These are phyloP conservation scores for Trichoderma sp. DNA, from an alignment of 2,329 filamentous ascomycete genomes.

Conservation along the genomic window DNA sequence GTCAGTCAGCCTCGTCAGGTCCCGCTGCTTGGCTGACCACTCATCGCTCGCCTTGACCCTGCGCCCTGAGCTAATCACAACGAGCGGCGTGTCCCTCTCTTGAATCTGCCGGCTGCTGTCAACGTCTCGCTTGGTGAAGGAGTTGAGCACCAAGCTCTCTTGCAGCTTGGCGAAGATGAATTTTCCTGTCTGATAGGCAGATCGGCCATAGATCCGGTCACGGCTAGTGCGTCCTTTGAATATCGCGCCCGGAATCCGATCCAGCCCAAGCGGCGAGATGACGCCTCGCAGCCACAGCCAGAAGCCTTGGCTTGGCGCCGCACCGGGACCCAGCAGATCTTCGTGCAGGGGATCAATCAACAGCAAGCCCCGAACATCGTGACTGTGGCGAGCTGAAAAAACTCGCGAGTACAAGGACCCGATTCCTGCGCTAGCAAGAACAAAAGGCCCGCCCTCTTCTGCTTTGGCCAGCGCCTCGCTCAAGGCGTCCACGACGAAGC, in stretches of 20 bases:
- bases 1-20: slow-evolving; percentile 77
- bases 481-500: slow-evolving; percentile 87
- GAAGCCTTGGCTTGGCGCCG: slow-evolving; percentile 73
- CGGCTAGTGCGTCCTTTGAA: slow-evolving; percentile 79
- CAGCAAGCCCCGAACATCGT: slow-evolving; percentile 75
- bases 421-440: slow-evolving; percentile 83
- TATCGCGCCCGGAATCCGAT: slow-evolving; percentile 77
- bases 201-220: slow-evolving; percentile 83
- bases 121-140: slow-evolving; percentile 83
- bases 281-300: slow-evolving; percentile 83
- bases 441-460: slow-evolving; percentile 85
- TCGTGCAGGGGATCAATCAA: slow-evolving; percentile 90
- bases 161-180: slow-evolving; percentile 89
- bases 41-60: slow-evolving; percentile 66
- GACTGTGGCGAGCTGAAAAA: slow-evolving; percentile 81
- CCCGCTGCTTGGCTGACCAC: slow-evolving; percentile 86
- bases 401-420: slow-evolving; percentile 89
- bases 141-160: slow-evolving; percentile 85
- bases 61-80: slow-evolving; percentile 80
- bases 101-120: slow-evolving; percentile 79
- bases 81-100: slow-evolving; percentile 72
- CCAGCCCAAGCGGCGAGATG: slow-evolving; percentile 83
- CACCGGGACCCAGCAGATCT: slow-evolving; percentile 73
- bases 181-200: slow-evolving; percentile 78
- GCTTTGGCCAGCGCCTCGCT: slow-evolving; percentile 81